Evolutionary conservation across 139 green algal genomes (phyloP), one percentile per base, ranked within the genome.

Genomic region (Deuterostichococcus epilithicus): DNA sequence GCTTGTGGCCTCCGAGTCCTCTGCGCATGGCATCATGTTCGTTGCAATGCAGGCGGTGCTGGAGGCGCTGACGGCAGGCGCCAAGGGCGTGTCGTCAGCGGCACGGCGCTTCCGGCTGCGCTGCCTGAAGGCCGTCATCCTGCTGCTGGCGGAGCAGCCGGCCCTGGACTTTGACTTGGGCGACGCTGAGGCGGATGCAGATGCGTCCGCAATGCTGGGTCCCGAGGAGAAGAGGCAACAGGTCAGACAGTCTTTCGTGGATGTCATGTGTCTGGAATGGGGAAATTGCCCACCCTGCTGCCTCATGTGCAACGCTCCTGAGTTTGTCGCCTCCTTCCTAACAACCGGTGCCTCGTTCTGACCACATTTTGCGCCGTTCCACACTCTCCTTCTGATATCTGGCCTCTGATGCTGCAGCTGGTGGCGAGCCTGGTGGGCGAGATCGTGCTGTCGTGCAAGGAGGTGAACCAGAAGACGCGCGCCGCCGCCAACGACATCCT

Each of bases 401-500:
- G 10, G 10, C 13, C 42, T 23, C 13, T 8, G 10, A 52, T 70
- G 35, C 33, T 80, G 66, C 63, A 87, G 84, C 76, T 90, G 68
- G 82, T 91, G 38, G 72, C 80, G 0, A 60, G 58, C n/a, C 83
- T 97, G 75, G 86, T 98, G 65, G 86, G 82, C 2, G 95, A 99
- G 79, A 91, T 98, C 34, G 88, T 98, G 68, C 82, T 99, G 47
- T 89, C 85, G n/a, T 90, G 91, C n/a, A 99, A 99, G 84, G 95
- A 98, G 88, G 76, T 87, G 26, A 97, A 97, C 84, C 87, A 80
- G 67, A 92, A 90, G 85, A 95, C 95, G 1, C 88, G 94, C 6
- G 77, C 78, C 13, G 85, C 87, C 15, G 95, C 95, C 0, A 98
- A 96, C 79, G 85, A 92, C 30, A 86, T 99, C 52, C 81, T 99